Conservation (phyloP, 768 basidiomycete genomes). For the Kwoniella bestiolae region DNA sequence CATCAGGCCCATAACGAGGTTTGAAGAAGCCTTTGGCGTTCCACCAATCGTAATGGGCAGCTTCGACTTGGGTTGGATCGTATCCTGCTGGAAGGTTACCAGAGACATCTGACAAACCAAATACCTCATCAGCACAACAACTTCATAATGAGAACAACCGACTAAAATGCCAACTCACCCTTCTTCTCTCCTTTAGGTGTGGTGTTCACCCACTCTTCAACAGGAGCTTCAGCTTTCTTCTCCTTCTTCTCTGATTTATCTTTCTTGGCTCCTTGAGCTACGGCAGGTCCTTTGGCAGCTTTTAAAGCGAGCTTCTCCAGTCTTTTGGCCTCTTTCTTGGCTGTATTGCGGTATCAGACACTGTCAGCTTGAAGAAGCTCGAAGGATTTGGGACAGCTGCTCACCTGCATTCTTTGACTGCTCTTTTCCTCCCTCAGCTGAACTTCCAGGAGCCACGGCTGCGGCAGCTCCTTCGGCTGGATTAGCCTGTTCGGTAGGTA, state of each 20-base stretch:
- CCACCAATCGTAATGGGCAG: conserved; percentile 99
- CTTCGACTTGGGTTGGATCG: conserved; percentile 91
- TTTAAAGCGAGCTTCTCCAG: conserved; percentile 61
- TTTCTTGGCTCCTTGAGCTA: conserved; percentile 66
- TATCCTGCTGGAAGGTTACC: conserved; percentile 89
- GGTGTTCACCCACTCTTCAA: conserved; percentile 74
- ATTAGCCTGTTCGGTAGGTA: conserved; percentile 32
- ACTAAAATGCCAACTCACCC: conserved; percentile 62
- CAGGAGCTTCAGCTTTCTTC: conserved; percentile 70
- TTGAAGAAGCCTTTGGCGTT: conserved; percentile 84
- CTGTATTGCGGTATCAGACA: conserved; percentile 57
- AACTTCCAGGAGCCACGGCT: conserved; percentile 12
- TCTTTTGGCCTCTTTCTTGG: conserved; percentile 83
- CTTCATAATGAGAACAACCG: not conserved
- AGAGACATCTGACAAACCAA: conserved; percentile 68
- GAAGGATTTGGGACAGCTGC: not conserved
- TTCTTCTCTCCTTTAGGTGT: conserved; percentile 94
- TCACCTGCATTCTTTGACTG: conserved; percentile 30
- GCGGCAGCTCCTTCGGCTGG: conserved; percentile 11
- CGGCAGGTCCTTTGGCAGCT: conserved; percentile 58
- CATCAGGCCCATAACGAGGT: conserved; percentile 64
- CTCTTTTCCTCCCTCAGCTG: conserved; percentile 24
- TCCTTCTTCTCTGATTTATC: conserved; percentile 70
- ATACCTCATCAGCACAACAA: no score
- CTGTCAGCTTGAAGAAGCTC: not conserved